Evolutionary conservation across 441 rosid species (phyloP), one percentile per base, ranked within the genome.

Genomic region (Mallotus japonicus): DNA sequence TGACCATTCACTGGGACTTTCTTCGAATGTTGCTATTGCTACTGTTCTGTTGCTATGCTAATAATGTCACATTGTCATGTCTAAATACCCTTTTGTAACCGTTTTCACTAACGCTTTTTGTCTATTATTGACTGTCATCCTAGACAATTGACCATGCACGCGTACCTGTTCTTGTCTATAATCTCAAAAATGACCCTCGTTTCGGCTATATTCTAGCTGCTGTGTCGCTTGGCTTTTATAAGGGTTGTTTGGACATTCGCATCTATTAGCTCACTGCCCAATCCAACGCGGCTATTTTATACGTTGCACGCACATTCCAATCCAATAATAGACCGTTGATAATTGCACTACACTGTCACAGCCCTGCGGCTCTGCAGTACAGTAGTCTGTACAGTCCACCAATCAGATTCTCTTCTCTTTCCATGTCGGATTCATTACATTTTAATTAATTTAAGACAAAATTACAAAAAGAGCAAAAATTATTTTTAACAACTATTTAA

Each of bases 81-180:
- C 28, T 24, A 24, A 42, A 42, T 6, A 8, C 16, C 42, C 40
- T 24, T 72, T 50, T 44, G 28, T 24, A 24, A 24, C 28, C 28
- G 28, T 56, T 42, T 73, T 56, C 73, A 8, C 70, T 8, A 19
- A 42, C 62, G 22, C 12, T 24, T 66, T 72, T 75, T 69, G 74
- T 62, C 63, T 6, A 57, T 75, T 76, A 44, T 73, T 73, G 67
- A 70, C 65, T 73, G 3, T 3, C 65, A 42, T 40, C 4, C 16
- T 49, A 16, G 77, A 75, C 74, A 66, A 14, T 57, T 49, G 75
- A 70, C 82, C 80, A 73, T 72, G 80, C 84, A 82, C 83, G 84
- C 84, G 75, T 63, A 74, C 55, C 42, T 24, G 78, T 76, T 72
- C 28, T 73, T 74, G 78, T 69, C 72, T 4, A 3, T 5, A 77